Base-by-base conservation (phyloP, 2,329 filamentous ascomycete genomes). In the Coniochaeta prunicola region DNA sequence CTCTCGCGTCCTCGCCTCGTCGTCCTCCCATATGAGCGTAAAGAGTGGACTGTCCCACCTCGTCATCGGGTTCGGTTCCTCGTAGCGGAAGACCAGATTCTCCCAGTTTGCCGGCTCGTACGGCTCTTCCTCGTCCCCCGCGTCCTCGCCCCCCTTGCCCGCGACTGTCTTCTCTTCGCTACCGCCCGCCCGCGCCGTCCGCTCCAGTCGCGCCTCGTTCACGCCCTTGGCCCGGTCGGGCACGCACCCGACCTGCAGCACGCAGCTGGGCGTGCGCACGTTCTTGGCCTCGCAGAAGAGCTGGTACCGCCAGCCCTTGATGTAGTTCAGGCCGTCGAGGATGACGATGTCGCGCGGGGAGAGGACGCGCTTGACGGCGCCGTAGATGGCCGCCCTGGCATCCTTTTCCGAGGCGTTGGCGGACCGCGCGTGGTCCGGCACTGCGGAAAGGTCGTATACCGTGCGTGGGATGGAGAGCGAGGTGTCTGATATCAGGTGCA, bases 301-400 rank as follows among this genome's bases (percentile, higher is more conserved):
- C 77, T 96, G 90, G 71, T 96, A 96, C 55, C 91, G 81, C 83
- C 90, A 94, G 38, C 90, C 91, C 72, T 94, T 94, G 75, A 96
- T 96, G 74, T 94, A 96, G 73, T 94, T 94, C 61, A 90, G 76
- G 1, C 87, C 86, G 70, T 96, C 90, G 17, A 91, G 83, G 53
- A 96, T 84, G 57, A 94, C 89, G 59, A 96, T 85, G 67, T 91
- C 88, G 66, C 85, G 84, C 59, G 85, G 82, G 61, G 82, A 85
- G 31, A 96, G 79, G 55, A 86, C 81, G 48, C 90, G 81, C 77
- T 93, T 93, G 53, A 93, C 87, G 61, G 90, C 89, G 61, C 83
- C 90, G 70, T 89, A 91, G 58, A 91, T 79, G 45, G 85, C 80
- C 1, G 90, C 90, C 28, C 90, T 84, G 1, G 90, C 90, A 74